These are phyloP conservation scores for Aspergillus texensis DNA, from an alignment of 2,329 filamentous ascomycete genomes.

Conservation along the genomic window DNA sequence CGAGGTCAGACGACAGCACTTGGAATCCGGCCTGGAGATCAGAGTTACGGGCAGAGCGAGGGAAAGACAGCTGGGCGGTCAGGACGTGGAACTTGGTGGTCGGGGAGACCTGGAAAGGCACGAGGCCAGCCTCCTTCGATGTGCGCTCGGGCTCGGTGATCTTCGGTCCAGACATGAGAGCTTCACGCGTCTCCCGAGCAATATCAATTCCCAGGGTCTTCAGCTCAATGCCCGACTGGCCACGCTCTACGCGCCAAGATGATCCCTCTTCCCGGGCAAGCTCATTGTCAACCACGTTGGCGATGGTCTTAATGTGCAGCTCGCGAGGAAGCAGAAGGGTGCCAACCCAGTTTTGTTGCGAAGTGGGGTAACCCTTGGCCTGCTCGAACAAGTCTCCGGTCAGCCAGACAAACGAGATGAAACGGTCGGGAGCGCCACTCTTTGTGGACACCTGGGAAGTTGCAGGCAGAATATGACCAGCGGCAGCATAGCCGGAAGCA, in stretches of 20 bases:
- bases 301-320: constrained; percentile 14
- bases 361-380: constrained; percentile 17
- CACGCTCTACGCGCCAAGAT: constrained; percentile 11
- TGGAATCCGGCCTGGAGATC: constrained; percentile 19
- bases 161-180: constrained; percentile 11
- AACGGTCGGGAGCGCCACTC: constrained; percentile 23
- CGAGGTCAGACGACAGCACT: constrained; percentile 17
- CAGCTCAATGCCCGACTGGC: constrained; percentile 7
- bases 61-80: constrained; percentile 14
- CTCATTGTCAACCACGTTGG: constrained; percentile 20
- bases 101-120: constrained; percentile 15
- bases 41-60: constrained; percentile 10
- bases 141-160: constrained; percentile 10
- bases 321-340: constrained; percentile 22
- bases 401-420: constrained; percentile 21
- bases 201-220: constrained; percentile 24
- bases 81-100: constrained; percentile 12
- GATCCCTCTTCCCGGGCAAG: constrained; percentile 12
- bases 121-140: neutral
- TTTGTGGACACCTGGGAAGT: constrained; percentile 16
- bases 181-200: constrained; percentile 20
- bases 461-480: constrained; percentile 21
- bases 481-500: constrained; percentile 19
- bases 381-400: constrained; percentile 20
- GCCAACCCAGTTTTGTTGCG: constrained; percentile 22